Base-by-base conservation (phyloP, 177 flowering plant species). In the Telopea speciosissima region DNA sequence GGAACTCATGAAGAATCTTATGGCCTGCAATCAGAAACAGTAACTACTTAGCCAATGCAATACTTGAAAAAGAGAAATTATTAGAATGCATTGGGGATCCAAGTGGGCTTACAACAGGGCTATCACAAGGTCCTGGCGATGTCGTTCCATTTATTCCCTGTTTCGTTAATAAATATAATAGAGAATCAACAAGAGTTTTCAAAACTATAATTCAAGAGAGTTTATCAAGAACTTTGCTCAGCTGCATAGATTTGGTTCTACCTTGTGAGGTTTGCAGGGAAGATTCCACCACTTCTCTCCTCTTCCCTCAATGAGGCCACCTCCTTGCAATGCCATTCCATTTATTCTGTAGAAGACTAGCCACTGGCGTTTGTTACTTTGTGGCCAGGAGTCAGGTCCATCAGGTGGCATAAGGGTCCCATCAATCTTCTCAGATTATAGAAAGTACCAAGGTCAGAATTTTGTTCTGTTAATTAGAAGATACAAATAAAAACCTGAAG, bases 281-380 rank as follows among this genome's bases (percentile, higher is more conserved):
- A 91, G 93, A 75, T 91, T 72, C 98, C 98, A 93, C 98, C 98
- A 93, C 73, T 93, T 91, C 44, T 87, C 76, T 73, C 98, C 98
- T 79, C 81, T 87, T 5, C 98, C 97, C 71, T 93, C 93, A 13
- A 93, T 77, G 16, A 88, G 61, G 44, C 98, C 98, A 42, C 84
- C 80, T 6, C 98, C 98, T 80, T 85, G 84, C 74, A 93, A 61
- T 9, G 87, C 72, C 85, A 93, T 77, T 65, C 85, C 92, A 78
- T 83, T 74, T 72, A 85, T 79, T 78, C 88, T 83, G 79, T 89
- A 89, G 77, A 93, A 93, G 22, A 89, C 89, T 44, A 93, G 76
- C 98, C 98, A 93, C 70, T 93, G 97, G 22, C 83, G 70, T 75
- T 71, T 93, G 73, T 60, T 72, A 24, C 58, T 77, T 61, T 68